These are phyloP conservation scores for Chlorella sorokiniana DNA, from an alignment of 139 green algal genomes.

Conservation along the genomic window DNA sequence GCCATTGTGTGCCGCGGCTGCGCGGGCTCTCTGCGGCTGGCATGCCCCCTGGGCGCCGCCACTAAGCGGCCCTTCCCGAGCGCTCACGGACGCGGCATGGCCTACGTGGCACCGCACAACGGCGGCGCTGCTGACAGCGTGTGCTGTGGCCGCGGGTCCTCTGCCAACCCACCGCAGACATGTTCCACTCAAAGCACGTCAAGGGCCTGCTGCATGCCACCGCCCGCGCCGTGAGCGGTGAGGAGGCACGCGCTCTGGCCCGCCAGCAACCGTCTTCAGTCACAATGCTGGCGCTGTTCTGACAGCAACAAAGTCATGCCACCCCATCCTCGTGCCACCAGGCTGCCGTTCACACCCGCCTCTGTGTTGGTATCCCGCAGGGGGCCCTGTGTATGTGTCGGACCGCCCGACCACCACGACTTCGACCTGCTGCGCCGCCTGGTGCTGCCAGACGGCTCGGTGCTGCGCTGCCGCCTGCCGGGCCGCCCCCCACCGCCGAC, in stretches of 20 bases:
- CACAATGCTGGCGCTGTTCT: too few species aligned
- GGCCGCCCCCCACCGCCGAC: constrained; percentile 87
- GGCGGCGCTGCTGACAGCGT: too few species aligned
- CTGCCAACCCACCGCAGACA: constrained; percentile 47
- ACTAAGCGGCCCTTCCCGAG: too few species aligned
- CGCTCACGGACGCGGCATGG: too few species aligned
- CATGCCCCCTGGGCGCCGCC: too few species aligned
- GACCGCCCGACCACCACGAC: constrained; percentile 80
- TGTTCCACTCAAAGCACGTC: constrained; percentile 59
- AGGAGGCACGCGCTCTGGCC: not conserved
- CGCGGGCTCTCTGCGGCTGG: too few species aligned
- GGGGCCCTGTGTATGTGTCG: constrained; percentile 71
- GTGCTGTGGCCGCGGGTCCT: too few species aligned
- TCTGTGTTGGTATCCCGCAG: constrained; percentile 26
- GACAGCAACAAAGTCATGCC: too few species aligned
- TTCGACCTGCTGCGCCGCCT: constrained; percentile 65
- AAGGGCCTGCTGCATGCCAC: constrained; percentile 60
- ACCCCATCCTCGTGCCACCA: too few species aligned
- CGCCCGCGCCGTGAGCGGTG: constrained; percentile 65
- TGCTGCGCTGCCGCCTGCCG: constrained; percentile 61
- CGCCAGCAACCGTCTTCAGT: not conserved
- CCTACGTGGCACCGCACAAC: too few species aligned
- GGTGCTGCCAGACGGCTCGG: constrained; percentile 68
- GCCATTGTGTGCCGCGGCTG: too few species aligned
- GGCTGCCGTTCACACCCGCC: too few species aligned